Evolutionary conservation across 176 grass and related monocot species (phyloP).

Genomic region (Cymbopogon citratus): DNA sequence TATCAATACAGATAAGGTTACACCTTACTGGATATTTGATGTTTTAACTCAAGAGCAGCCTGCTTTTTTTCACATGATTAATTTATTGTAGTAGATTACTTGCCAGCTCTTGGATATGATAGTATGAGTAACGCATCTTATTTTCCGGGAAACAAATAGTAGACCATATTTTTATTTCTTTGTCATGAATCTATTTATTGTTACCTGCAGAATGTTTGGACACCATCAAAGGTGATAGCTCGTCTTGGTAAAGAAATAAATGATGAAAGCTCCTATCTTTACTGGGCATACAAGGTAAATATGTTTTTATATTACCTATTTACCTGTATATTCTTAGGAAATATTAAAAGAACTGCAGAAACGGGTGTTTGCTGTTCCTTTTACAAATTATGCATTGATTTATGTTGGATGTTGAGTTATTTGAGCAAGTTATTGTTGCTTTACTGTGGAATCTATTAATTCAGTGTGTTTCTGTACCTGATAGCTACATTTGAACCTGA

Average conservation of each 20-base stretch:
- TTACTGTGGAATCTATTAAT: background rate
- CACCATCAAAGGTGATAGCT: slow-evolving; percentile 86
- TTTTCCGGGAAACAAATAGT: background rate
- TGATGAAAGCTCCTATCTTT: slow-evolving; percentile 74
- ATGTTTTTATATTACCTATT: background rate
- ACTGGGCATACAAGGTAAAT: slow-evolving; percentile 88
- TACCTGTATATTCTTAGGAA: background rate
- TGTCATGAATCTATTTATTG: background rate
- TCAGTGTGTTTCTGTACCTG: background rate
- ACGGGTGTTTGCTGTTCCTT: background rate
- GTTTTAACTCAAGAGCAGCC: background rate
- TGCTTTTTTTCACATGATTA: background rate
- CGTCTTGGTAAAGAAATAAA: slow-evolving; percentile 96
- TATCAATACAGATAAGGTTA: background rate
- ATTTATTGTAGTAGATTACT: background rate
- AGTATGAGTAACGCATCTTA: background rate
- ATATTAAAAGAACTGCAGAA: background rate
- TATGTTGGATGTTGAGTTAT: background rate
- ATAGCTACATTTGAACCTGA: background rate
- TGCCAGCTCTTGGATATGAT: background rate
- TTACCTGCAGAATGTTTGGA: slow-evolving; percentile 73
- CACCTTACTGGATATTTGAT: slow-evolving; percentile 1
- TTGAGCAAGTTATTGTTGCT: background rate
- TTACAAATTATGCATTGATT: background rate
- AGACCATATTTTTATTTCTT: background rate